phyloP scores from a whole-genome alignment of 1,284 basidiomycete species.

The Apiotrichum veenhuisii region DNA sequence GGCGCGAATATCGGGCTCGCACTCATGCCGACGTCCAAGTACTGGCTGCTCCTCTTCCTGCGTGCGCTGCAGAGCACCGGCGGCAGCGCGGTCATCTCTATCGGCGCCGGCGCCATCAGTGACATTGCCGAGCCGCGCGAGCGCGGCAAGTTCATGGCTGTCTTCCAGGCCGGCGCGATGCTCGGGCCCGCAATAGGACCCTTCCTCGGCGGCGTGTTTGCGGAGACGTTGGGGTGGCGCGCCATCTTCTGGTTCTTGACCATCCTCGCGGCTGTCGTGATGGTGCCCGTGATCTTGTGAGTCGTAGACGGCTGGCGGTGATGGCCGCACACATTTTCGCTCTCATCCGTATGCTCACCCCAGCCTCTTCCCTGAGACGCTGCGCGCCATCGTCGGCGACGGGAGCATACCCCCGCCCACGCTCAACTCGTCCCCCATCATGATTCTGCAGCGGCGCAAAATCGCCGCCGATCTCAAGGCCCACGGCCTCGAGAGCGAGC shows the following conservation, averaged over 20 bases:
- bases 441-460: conserved; percentile 23
- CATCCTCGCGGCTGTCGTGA: conserved; percentile 9
- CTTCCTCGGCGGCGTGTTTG: conserved; percentile 33
- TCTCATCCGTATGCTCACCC: too few relatives aligned
- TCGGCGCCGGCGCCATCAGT: conserved; percentile 43
- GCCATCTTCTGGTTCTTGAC: conserved; percentile 41
- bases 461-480: conserved; percentile 23
- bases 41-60: conserved; percentile 45
- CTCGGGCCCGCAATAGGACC: conserved; percentile 21
- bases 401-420: conserved; percentile 46
- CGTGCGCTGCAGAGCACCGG: conserved; percentile 45
- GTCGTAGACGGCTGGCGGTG: conserved; percentile 5
- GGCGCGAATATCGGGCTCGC: conserved; percentile 45
- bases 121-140: conserved; percentile 48
- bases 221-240: conserved; percentile 18
- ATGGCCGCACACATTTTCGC: too few relatives aligned
- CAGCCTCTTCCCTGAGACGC: conserved; percentile 47
- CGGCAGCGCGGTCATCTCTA: conserved; percentile 43
- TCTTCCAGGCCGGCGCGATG: conserved; percentile 30
- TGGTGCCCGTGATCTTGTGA: conserved; percentile 25
- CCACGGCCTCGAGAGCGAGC: conserved; percentile 20
- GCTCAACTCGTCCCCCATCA: conserved; percentile 32
- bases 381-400: conserved; percentile 46
- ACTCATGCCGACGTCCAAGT: conserved; percentile 37
- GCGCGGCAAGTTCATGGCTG: conserved; percentile 41